Base-by-base conservation (phyloP, 306 rosid species). In the Dryas drummondii region DNA sequence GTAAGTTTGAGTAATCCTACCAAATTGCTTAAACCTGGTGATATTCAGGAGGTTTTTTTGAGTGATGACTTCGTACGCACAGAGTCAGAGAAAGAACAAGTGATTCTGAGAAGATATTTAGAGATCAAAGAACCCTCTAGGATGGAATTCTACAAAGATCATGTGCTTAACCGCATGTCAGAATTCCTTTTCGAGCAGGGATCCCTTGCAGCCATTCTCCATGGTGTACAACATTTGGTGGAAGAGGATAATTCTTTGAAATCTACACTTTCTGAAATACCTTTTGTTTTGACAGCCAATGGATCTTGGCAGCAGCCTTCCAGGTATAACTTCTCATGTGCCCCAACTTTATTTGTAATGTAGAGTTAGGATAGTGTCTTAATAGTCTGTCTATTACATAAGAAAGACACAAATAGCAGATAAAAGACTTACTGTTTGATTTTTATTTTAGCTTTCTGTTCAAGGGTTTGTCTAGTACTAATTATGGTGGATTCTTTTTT, bases 281-380 rank as follows among this genome's bases (percentile, higher is more conserved):
- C 89, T 52, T 94, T 94, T 79, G 97, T 94, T 78, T 79, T 87
- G 84, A 88, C 98, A 71, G 96, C 96, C 70, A 78, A 91, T 87
- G 98, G 98, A 75, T 90, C 97, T 76, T 91, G 97, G 97, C 87
- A 87, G 78, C 91, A 84, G 75, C 97, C 98, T 48, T 87, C 91
- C 63, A 87, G 96, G 98, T 94, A 85, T 52, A 26, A 59, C 50
- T 53, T 56, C 59, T 12, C 27, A 7, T 60, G 10, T 70, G 65
- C 8, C 41, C 11, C 50, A 6, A 15, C 2, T 67, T 11, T 49
- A 11, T 69, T 26, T 42, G 17, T 12, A 44, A 11, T 16, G 40
- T 52, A 57, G 44, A 51, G 2, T 7, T 68, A 15, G 22, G 22
- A 22, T 22, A 22, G 60, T 70, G 11, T 68, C 58, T 50, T 17